These are phyloP conservation scores for Psidium friedrichsthalianum DNA, from an alignment of 345 rosid species.

Conservation along the genomic window DNA sequence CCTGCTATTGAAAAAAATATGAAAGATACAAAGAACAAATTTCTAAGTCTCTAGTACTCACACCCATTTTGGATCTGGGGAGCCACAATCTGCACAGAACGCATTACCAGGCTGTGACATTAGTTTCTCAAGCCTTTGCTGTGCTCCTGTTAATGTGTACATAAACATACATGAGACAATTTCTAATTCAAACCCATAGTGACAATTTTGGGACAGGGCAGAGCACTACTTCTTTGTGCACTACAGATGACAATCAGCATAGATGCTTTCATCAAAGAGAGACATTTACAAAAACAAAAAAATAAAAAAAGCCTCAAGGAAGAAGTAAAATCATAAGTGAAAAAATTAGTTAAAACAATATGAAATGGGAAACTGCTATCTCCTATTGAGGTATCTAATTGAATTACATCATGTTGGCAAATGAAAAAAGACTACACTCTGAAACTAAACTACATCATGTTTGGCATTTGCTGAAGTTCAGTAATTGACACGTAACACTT, in stretches of 20 bases:
- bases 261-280: not conserved
- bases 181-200: not conserved
- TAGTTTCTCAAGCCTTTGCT: constrained; percentile 42
- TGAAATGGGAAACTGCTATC: not conserved
- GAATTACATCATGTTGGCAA: not conserved
- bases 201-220: not conserved
- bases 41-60: constrained; percentile 22
- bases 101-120: constrained; percentile 43
- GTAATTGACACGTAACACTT: not conserved
- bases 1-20: constrained; percentile 3
- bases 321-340: not conserved
- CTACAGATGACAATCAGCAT: not conserved
- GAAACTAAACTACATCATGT: not conserved
- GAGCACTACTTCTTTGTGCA: not conserved
- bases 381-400: not conserved
- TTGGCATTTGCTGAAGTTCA: not conserved
- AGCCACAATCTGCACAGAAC: constrained; percentile 88
- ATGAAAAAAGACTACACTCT: not conserved
- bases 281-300: not conserved
- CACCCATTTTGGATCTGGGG: constrained; percentile 98
- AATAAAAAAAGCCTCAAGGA: not conserved
- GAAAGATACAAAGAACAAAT: not conserved
- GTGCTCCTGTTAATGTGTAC: constrained; percentile 32
- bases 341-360: not conserved
- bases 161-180: not conserved